These are phyloP conservation scores for Fusarium anguioides DNA, from an alignment of 2,329 filamentous ascomycete species.

Conservation along the genomic window DNA sequence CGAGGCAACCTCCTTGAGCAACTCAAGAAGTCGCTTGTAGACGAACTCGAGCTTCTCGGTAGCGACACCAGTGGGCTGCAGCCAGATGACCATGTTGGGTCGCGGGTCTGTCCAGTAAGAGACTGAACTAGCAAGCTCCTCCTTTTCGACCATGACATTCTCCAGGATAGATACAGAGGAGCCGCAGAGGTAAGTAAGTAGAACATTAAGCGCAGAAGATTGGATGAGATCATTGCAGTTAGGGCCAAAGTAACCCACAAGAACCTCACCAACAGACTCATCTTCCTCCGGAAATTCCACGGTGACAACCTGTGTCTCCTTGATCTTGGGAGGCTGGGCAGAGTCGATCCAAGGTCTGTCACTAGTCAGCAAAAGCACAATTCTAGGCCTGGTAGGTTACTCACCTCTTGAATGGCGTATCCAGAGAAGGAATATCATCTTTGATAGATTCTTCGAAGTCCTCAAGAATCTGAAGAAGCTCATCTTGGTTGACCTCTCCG, in stretches of 20 bases:
- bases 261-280: slow-evolving; percentile 89
- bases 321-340: slow-evolving; percentile 76
- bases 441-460: slow-evolving; percentile 89
- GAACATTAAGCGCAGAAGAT: slow-evolving; percentile 79
- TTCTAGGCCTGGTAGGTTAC: not conserved
- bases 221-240: slow-evolving; percentile 76
- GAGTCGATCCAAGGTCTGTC: slow-evolving; percentile 87
- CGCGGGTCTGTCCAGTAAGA: slow-evolving; percentile 82
- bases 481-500: slow-evolving; percentile 87
- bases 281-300: slow-evolving; percentile 97
- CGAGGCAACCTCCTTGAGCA: slow-evolving; percentile 82
- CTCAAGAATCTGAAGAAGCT: slow-evolving; percentile 84
- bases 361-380: slow-evolving; percentile 10
- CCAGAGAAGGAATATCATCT: slow-evolving; percentile 79
- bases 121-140: slow-evolving; percentile 89
- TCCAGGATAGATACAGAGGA: slow-evolving; percentile 94
- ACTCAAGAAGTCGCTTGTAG: slow-evolving; percentile 84
- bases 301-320: slow-evolving; percentile 77
- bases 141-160: slow-evolving; percentile 91
- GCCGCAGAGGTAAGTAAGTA: slow-evolving; percentile 88
- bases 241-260: slow-evolving; percentile 88
- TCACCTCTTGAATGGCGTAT: slow-evolving; percentile 78
- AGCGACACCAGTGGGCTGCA: slow-evolving; percentile 86
- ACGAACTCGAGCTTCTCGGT: slow-evolving; percentile 86
- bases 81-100: slow-evolving; percentile 84